Evolutionary conservation across 345 rosid genomes (phyloP).

Genomic region (Ceriops tagal): DNA sequence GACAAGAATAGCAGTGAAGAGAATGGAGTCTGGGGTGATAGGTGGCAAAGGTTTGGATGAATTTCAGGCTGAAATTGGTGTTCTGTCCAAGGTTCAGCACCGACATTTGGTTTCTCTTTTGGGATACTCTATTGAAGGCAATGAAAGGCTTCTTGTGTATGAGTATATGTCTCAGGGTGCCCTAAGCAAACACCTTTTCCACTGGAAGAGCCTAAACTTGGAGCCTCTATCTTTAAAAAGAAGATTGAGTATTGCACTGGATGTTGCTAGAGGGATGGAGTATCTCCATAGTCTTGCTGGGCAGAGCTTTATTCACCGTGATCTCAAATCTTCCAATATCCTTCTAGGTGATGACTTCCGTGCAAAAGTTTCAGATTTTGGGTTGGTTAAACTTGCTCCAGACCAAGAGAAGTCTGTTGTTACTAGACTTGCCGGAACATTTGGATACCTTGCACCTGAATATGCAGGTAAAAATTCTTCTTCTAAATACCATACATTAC

Average conservation of each 20-base stretch:
- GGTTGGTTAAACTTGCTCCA: constrained; percentile 51
- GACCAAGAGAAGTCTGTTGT: constrained; percentile 46
- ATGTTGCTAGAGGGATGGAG: constrained; percentile 58
- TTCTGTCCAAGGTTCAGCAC: constrained; percentile 49
- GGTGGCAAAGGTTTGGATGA: constrained; percentile 39
- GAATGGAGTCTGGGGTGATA: constrained; percentile 43
- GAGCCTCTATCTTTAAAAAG: constrained; percentile 47
- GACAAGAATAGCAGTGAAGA: constrained; percentile 50
- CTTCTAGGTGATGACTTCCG: constrained; percentile 45
- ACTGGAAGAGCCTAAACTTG: constrained; percentile 32
- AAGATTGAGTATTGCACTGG: constrained; percentile 46
- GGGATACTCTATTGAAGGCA: constrained; percentile 40
- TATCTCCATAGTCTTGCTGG: constrained; percentile 49
- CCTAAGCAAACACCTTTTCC: constrained; percentile 48
- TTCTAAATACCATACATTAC: background rate
- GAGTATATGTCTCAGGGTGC: constrained; percentile 55
- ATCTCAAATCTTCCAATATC: constrained; percentile 57
- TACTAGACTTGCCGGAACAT: constrained; percentile 54
- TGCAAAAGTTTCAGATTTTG: constrained; percentile 58
- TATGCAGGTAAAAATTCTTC: constrained; percentile 43
- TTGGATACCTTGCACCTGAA: constrained; percentile 64
- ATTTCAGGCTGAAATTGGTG: constrained; percentile 46
- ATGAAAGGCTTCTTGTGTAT: constrained; percentile 50
- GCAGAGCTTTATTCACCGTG: constrained; percentile 52
- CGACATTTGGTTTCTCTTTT: constrained; percentile 48